Evolutionary conservation across 2,329 filamentous ascomycete species (phyloP).

Genomic region (Emergomyces orientalis): DNA sequence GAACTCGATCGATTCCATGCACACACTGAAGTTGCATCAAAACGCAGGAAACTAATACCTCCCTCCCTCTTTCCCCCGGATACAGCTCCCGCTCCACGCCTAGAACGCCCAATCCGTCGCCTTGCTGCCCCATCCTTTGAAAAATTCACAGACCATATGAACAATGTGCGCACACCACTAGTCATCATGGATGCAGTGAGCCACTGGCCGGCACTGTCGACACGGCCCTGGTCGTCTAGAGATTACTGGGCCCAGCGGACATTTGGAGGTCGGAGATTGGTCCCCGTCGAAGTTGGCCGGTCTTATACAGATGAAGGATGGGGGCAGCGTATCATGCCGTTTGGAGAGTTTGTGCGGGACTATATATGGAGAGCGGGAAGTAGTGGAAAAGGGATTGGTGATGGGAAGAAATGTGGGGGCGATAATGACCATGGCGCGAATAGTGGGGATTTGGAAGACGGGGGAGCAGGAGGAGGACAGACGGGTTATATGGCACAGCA

Average conservation of each 20-base stretch:
- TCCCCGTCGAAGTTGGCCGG: slow-evolving; percentile 76
- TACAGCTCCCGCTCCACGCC: slow-evolving; percentile 24
- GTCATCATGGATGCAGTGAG: slow-evolving; percentile 58
- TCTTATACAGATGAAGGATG: slow-evolving; percentile 81
- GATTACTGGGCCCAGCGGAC: slow-evolving; percentile 66
- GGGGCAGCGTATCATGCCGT: slow-evolving; percentile 71
- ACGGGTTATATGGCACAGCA: slow-evolving; percentile 87
- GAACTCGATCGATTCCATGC: slow-evolving; percentile 8
- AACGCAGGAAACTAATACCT: slow-evolving; percentile 25
- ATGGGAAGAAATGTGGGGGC: neutral
- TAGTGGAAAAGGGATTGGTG: neutral
- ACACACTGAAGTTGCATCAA: slow-evolving; percentile 14
- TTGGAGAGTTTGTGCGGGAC: slow-evolving; percentile 57
- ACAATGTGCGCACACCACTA: slow-evolving; percentile 46
- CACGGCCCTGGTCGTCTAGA: slow-evolving; percentile 61
- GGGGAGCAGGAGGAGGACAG: slow-evolving; percentile 13
- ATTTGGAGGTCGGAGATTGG: slow-evolving; percentile 64
- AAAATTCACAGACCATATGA: slow-evolving; percentile 53
- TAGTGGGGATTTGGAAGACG: neutral
- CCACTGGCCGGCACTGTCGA: slow-evolving; percentile 67
- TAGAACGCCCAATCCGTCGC: slow-evolving; percentile 32
- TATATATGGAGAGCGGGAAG: slow-evolving; percentile 43
- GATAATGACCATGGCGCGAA: neutral
- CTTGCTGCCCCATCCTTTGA: slow-evolving; percentile 45
- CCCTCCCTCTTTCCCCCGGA: slow-evolving; percentile 27